Evolutionary conservation across 73 alveolate species (phyloP).

Genomic region (Paramecium biaurelia): DNA sequence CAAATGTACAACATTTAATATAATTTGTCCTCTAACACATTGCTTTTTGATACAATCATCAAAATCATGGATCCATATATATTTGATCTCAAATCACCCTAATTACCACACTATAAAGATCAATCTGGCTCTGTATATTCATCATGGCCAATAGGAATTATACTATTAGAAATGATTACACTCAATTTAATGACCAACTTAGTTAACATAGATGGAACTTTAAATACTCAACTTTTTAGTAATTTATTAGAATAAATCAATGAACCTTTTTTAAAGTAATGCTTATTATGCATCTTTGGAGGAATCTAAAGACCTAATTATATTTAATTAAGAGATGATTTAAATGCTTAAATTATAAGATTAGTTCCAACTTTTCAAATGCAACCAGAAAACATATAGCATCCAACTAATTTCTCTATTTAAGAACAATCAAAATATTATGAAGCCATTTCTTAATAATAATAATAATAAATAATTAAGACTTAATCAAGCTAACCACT

Average conservation of each 20-base stretch:
- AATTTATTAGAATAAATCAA: not conserved
- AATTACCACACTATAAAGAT: not conserved
- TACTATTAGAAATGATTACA: conserved; percentile 2
- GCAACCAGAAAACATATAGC: not conserved
- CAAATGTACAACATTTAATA: not conserved
- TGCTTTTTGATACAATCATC: not conserved
- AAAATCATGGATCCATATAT: not conserved
- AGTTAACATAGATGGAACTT: not conserved
- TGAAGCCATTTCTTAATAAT: not conserved
- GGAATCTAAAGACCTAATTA: not conserved
- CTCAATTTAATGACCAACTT: not conserved
- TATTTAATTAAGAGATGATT: not conserved
- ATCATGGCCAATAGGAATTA: not conserved
- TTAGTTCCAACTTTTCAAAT: not conserved
- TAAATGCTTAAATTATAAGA: not conserved
- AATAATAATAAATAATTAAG: not conserved
- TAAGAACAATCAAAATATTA: not conserved
- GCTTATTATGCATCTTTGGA: not conserved
- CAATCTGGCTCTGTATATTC: not conserved
- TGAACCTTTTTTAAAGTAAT: not conserved
- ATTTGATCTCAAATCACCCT: not conserved
- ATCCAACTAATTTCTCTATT: conserved; percentile 5
- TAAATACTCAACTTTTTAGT: not conserved
- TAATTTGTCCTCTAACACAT: not conserved
- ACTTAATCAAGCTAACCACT: not conserved